These are phyloP conservation scores for Akebia trifoliata DNA, from an alignment of 164 flowering plant genomes.

Conservation along the genomic window DNA sequence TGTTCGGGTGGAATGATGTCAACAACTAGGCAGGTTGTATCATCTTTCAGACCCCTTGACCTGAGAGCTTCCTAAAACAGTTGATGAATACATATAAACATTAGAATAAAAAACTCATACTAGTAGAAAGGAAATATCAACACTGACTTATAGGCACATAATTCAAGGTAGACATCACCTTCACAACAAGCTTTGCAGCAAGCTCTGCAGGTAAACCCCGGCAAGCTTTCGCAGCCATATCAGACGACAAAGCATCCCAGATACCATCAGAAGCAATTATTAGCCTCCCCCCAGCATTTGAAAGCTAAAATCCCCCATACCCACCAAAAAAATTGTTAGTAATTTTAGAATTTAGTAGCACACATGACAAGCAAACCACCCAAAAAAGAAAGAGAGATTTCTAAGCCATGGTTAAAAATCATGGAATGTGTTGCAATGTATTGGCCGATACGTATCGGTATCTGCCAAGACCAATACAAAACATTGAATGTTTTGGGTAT, in stretches of 20 bases:
- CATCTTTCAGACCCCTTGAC: conserved; percentile 84
- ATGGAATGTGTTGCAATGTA: too few species aligned
- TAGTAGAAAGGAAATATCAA: neutral
- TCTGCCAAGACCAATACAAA: too few species aligned
- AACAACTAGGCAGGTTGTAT: conserved; percentile 87
- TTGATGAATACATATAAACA: conserved; percentile 9
- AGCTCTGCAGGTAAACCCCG: conserved; percentile 81
- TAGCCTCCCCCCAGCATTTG: conserved; percentile 78
- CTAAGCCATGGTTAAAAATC: too few species aligned
- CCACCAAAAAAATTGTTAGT: conserved; percentile 3
- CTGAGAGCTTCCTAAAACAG: conserved; percentile 65
- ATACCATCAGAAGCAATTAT: conserved; percentile 91
- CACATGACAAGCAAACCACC: conserved; percentile 9
- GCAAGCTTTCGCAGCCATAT: conserved; percentile 69
- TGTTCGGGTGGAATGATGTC: conserved; percentile 66
- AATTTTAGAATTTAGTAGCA: neutral
- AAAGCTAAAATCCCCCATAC: conserved; percentile 68
- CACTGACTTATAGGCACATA: neutral
- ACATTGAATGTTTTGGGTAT: too few species aligned
- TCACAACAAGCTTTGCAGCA: conserved; percentile 82
- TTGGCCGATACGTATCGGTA: too few species aligned
- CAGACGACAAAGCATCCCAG: conserved; percentile 85
- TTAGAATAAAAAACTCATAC: neutral
- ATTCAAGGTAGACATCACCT: conserved; percentile 32
- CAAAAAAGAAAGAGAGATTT: neutral